These are phyloP conservation scores for Globisporangium cederbergense DNA, from an alignment of 352 stramenopile species.

Conservation along the genomic window DNA sequence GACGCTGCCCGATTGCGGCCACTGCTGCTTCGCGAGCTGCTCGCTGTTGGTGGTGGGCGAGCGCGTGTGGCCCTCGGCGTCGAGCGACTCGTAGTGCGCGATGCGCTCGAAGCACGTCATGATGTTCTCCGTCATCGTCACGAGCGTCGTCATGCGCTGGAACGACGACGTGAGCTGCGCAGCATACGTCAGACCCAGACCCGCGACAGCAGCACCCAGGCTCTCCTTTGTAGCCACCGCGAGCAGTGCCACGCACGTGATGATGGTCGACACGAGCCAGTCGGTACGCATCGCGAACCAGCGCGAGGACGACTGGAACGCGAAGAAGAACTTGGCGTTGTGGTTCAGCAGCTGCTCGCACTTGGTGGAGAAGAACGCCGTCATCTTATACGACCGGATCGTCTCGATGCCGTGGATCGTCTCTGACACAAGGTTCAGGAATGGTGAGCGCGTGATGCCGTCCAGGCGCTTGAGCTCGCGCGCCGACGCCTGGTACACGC, in stretches of 20 bases:
- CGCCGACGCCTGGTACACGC: conserved; percentile 69
- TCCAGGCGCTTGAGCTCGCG: conserved; percentile 93
- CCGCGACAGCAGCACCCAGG: conserved; percentile 38
- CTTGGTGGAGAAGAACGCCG: conserved; percentile 3
- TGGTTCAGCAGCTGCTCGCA: conserved; percentile 28
- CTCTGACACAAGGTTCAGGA: conserved; percentile 90
- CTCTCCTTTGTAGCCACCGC: conserved; percentile 17
- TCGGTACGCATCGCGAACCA: conserved; percentile 44
- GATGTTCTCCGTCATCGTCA: conserved; percentile 87
- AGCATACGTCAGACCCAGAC: conserved; percentile 88
- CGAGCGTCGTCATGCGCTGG: conserved; percentile 89
- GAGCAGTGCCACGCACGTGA: conserved; percentile 26
- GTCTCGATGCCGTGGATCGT: conserved; percentile 89
- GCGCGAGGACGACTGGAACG: conserved; percentile 21
- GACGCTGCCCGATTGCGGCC: conserved; percentile 37
- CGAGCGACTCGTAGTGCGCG: conserved; percentile 25
- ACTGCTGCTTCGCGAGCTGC: conserved; percentile 51
- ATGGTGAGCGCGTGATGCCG: conserved; percentile 72
- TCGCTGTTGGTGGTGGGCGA: conserved; percentile 79
- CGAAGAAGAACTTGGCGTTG: conserved; percentile 38
- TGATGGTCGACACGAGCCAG: conserved; percentile 31
- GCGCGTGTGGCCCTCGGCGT: conserved; percentile 42
- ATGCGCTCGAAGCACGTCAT: conserved; percentile 89
- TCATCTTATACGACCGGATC: conserved; percentile 63
- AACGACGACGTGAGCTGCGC: conserved; percentile 82